Conservation (phyloP, 768 basidiomycete species). For the Cystobasidium onofrii region DNA sequence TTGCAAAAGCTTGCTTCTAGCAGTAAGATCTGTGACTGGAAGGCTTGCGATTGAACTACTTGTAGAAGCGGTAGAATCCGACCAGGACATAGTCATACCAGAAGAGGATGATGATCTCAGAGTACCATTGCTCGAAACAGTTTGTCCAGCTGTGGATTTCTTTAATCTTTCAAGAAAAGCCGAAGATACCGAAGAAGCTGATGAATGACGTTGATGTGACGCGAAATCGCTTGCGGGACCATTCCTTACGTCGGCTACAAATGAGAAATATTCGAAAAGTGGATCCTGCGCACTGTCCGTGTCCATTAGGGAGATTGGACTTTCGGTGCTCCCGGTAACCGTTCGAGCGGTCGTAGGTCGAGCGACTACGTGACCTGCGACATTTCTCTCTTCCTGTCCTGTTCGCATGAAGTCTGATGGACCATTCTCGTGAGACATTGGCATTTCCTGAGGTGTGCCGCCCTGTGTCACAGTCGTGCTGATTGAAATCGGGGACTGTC, state of each 20-base stretch:
- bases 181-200: not conserved
- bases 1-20: not conserved
- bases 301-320: not conserved
- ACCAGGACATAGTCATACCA: conserved; percentile 8
- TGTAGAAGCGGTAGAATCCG: conserved; percentile 14
- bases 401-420: not conserved
- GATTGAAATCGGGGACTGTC: conserved; percentile 19
- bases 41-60: not conserved
- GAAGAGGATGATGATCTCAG: not conserved
- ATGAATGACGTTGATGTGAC: not conserved
- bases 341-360: not conserved
- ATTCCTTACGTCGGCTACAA: not conserved
- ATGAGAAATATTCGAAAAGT: not conserved
- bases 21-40: not conserved
- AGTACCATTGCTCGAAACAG: not conserved
- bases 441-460: conserved; percentile 23
- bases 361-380: not conserved
- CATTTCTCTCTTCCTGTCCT: not conserved
- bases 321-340: not conserved
- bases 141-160: not conserved
- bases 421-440: not conserved
- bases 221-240: not conserved
- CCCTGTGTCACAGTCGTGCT: conserved; percentile 12
- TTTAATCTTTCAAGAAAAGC: conserved; percentile 7
- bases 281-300: not conserved